Evolutionary conservation across 805 yeast species (phyloP), one percentile per base, ranked within the genome.

Genomic region (Candida xyloterini): DNA sequence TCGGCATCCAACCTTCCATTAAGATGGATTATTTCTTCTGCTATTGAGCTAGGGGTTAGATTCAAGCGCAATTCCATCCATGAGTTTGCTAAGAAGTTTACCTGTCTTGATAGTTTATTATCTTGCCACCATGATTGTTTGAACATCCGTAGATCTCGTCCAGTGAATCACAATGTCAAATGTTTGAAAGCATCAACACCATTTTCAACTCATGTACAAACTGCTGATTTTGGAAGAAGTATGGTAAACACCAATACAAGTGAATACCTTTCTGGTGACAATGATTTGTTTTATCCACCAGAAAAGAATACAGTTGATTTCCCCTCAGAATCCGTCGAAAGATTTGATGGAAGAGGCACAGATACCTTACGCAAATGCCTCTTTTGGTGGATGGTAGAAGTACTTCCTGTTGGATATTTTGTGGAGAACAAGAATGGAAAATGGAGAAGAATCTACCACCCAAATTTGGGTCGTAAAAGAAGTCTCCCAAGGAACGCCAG

Each of bases 381-480:
- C 0, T 47, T 65, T 5, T 81, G 87, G 87, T 81, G 86, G 86
- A 3, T 72, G 3, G 53, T 78, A 10, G 89, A 81, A 48, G 57
- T 75, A 11, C 44, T 81, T n/a, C 87, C 88, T 1, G 51, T 79
- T 31, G 79, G 79, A 0, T 66, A 70, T 21, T 70, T 73, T 47
- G 56, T 70, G 29, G 79, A 78, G 49, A 65, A 73, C 49, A 44
- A 49, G 5, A 51, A 63, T 3, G 78, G 78, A 2, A 63, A 67
- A 48, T 79, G 84, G 83, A 62, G 59, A 40, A 65, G 69, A 33
- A 57, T 62, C 5, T 75, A 67, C 49, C 51, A 61, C 10, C 87
- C 87, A 1, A 80, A 81, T 51, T 50, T 78, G 3, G 87, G 87
- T 2, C 62, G 75, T 10, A 41, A 55, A 4, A 63, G 87, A 43